phyloP scores from a whole-genome alignment of 768 basidiomycete genomes.

The Auriscalpium orientale region DNA sequence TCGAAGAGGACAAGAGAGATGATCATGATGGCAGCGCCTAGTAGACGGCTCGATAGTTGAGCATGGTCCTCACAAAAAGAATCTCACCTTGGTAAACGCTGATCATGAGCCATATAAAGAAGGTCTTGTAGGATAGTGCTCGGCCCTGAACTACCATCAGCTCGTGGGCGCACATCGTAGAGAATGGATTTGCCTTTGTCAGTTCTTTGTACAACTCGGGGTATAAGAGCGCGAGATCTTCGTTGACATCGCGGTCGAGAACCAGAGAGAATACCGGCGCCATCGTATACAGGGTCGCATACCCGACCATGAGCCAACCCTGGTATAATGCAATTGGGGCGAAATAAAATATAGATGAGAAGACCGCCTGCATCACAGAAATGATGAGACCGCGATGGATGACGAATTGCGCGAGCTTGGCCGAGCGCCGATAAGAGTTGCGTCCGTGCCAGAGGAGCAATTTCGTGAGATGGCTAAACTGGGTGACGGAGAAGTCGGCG shows the following conservation, averaged over 20 bases:
- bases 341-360: conserved; percentile 88
- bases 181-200: conserved; percentile 64
- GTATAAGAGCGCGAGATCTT: conserved; percentile 90
- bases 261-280: conserved; percentile 97
- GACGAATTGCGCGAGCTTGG: conserved; percentile 97
- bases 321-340: conserved; percentile 97
- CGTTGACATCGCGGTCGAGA: conserved; percentile 90
- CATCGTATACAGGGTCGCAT: conserved; percentile 96
- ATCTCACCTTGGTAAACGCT: conserved; percentile 87
- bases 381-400: conserved; percentile 97
- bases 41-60: neutral
- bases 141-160: conserved; percentile 59
- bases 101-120: conserved; percentile 97
- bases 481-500: conserved; percentile 95
- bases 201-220: conserved; percentile 97
- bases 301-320: conserved; percentile 96
- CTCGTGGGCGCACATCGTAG: neutral
- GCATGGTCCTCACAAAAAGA: conserved; percentile 4
- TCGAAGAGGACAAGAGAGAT: conserved; percentile 94
- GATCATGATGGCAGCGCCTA: conserved; percentile 98
- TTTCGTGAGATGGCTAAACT: conserved; percentile 94
- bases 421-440: conserved; percentile 96
- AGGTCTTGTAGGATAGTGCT: conserved; percentile 92
- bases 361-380: conserved; percentile 96
- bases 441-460: conserved; percentile 97